Percentiles rank a stretch among this genome's conserved stretches.
These are phyloP conservation scores for Naganishia randhawae DNA, from an alignment of 768 basidiomycete genomes.

Conservation along the genomic window DNA sequence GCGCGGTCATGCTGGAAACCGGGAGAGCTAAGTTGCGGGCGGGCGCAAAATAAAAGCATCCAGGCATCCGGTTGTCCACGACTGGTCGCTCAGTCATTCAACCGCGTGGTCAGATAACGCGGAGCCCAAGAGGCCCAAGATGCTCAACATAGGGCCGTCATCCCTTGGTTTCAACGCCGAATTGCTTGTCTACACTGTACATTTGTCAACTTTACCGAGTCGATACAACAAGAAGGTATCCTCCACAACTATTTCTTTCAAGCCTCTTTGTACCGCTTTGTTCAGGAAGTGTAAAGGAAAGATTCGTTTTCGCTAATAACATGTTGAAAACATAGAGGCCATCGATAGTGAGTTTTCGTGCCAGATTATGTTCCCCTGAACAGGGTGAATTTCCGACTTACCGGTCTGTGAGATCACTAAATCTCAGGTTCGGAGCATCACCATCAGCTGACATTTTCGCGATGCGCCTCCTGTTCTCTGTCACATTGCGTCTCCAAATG, in stretches of 20 bases:
- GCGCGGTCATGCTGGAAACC: no score
- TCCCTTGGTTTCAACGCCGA: no score
- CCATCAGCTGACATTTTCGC: conserved; percentile 9
- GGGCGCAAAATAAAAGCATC: no score
- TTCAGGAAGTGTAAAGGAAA: conserved; percentile 21
- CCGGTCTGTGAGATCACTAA: conserved; percentile 17
- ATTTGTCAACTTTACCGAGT: neutral
- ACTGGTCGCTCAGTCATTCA: no score
- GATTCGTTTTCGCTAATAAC: conserved; percentile 16
- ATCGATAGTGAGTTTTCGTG: neutral
- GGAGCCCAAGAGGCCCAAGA: no score
- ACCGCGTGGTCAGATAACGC: no score
- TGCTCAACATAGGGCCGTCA: no score
- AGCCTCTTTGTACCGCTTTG: neutral
- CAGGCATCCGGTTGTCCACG: no score
- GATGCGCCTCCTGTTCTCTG: conserved; percentile 7
- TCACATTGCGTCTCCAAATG: conserved; percentile 22
- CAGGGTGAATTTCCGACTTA: neutral
- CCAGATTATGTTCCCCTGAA: neutral
- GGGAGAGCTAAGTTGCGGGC: no score
- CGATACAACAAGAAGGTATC: neutral
- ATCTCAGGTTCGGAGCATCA: neutral
- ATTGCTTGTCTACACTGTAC: no score
- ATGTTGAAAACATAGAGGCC: neutral
- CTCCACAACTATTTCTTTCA: neutral